phyloP scores from a whole-genome alignment of 2,329 filamentous ascomycete genomes.

The Monosporascus sp. region DNA sequence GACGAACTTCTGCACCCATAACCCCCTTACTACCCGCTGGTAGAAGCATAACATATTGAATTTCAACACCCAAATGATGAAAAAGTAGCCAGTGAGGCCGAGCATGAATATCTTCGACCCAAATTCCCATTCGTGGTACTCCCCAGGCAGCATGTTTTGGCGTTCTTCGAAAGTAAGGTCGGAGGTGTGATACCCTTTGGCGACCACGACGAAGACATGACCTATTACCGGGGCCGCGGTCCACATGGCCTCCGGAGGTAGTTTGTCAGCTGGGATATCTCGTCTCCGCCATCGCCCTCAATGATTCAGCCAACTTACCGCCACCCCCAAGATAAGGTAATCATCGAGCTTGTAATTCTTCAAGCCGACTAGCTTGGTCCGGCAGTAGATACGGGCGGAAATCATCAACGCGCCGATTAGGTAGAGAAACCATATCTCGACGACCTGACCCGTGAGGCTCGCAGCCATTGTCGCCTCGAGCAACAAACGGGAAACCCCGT shows the following conservation, averaged over 20 bases:
- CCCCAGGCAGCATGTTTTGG: constrained; percentile 21
- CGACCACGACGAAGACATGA: constrained; percentile 20
- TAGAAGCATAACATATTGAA: constrained; percentile 38
- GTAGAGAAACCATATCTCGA: constrained; percentile 34
- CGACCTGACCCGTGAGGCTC: constrained; percentile 7
- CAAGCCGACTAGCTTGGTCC: constrained; percentile 28
- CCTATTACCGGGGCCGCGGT: constrained; percentile 4
- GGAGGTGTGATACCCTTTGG: constrained; percentile 25
- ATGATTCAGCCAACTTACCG: constrained; percentile 1
- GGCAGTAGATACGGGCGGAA: constrained; percentile 24
- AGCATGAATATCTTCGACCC: constrained; percentile 32
- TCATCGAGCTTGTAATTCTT: constrained; percentile 29
- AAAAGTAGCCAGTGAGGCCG: constrained; percentile 28
- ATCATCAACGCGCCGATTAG: constrained; percentile 26
- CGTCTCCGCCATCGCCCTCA: constrained; percentile 20
- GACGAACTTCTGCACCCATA: constrained; percentile 32
- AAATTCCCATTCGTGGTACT: constrained; percentile 22
- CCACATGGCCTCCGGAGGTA: constrained; percentile 3
- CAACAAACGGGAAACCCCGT: too few species aligned
- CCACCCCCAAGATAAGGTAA: constrained; percentile 21
- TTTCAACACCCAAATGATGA: constrained; percentile 35
- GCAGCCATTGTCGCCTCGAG: too few species aligned
- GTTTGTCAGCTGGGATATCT: not conserved
- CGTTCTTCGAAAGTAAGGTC: constrained; percentile 25
- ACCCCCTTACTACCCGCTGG: constrained; percentile 27